Evolutionary conservation across 176 grass and related monocot genomes (phyloP).

Genomic region (bread wheat (Triticum aestivum)): IWGSC_CS_RefSeq_v2.1 NC_057809.1:20725317-20725816

Average conservation of each 20-base stretch:
- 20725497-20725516: constrained; percentile 96
- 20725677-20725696: neutral
- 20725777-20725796: neutral
- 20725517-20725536: constrained; percentile 73
- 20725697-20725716: neutral
- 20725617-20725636: neutral
- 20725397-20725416: constrained; percentile 57
- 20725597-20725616: neutral
- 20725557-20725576: neutral
- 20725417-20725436: constrained; percentile 81
- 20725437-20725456: constrained; percentile 90
- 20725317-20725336: neutral
- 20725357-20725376: neutral
- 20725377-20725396: constrained; percentile 7
- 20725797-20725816: neutral
- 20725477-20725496: constrained; percentile 82
- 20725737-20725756: neutral
- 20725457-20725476: constrained; percentile 88
- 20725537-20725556: constrained; percentile 27
- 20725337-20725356: neutral
- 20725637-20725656: neutral
- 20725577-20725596: neutral
- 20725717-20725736: neutral
- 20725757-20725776: neutral
- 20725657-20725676: neutral